These are phyloP conservation scores for Leptomonas seymouri DNA, from an alignment of 208 protist genomes.

Conservation along the genomic window DNA sequence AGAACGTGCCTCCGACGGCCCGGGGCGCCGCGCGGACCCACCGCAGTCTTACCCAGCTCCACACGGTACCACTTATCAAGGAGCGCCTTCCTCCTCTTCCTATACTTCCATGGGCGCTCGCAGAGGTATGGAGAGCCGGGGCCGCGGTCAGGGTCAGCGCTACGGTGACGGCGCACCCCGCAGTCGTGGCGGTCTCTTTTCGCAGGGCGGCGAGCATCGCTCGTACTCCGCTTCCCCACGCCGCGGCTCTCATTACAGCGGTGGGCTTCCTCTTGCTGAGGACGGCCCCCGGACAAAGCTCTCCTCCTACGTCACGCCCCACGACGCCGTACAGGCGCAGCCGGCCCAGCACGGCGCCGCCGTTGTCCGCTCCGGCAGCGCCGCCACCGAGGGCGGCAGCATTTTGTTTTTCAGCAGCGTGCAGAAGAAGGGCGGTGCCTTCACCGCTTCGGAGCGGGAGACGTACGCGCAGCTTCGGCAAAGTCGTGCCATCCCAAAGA, in stretches of 20 bases:
- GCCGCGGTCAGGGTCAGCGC: constrained; percentile 6
- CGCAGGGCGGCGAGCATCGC: background rate
- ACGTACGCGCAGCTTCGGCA: constrained; percentile 69
- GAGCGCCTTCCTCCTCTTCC: background rate
- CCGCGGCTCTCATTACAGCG: background rate
- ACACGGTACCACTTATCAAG: background rate
- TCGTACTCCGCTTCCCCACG: background rate
- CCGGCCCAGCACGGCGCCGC: constrained; percentile 67
- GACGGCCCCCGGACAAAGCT: constrained; percentile 30
- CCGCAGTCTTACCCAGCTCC: too few relatives aligned
- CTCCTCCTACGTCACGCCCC: constrained; percentile 57
- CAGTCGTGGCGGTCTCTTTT: background rate
- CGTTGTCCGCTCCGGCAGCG: constrained; percentile 67
- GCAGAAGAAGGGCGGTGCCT: constrained; percentile 78
- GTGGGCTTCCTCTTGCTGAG: constrained; percentile 2
- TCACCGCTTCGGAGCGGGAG: constrained; percentile 70
- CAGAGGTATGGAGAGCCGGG: background rate
- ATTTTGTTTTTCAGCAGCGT: constrained; percentile 87
- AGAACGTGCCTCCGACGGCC: too few relatives aligned
- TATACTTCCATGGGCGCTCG: background rate
- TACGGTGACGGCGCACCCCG: constrained; percentile 3
- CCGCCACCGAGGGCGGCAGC: constrained; percentile 47
- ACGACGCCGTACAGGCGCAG: constrained; percentile 61
- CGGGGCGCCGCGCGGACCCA: too few relatives aligned
- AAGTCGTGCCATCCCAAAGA: constrained; percentile 49